Conservation (phyloP, 2,329 filamentous ascomycete genomes). For the Ceratocystis variospora region DNA sequence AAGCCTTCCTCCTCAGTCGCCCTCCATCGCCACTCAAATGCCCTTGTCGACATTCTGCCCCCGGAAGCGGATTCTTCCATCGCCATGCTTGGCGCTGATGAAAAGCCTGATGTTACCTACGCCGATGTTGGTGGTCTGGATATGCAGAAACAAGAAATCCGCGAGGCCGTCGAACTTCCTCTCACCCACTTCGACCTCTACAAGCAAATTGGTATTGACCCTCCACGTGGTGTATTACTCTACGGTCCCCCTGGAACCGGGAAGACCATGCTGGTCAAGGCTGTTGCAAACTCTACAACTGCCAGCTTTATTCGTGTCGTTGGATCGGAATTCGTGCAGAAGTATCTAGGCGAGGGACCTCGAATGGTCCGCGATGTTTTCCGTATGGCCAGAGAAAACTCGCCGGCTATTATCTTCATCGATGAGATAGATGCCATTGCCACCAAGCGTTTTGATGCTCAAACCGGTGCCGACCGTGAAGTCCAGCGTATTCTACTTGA, state of each 20-base stretch:
- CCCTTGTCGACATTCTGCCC: constrained; percentile 95
- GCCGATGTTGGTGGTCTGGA: constrained; percentile 94
- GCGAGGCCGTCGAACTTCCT: constrained; percentile 92
- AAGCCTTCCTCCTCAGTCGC: constrained; percentile 97
- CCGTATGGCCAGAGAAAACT: constrained; percentile 97
- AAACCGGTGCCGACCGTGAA: constrained; percentile 94
- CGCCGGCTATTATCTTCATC: constrained; percentile 97
- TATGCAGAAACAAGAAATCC: constrained; percentile 99
- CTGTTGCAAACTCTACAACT: constrained; percentile 94
- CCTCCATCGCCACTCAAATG: constrained; percentile 95
- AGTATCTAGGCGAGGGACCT: constrained; percentile 93
- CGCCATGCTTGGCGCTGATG: constrained; percentile 88
- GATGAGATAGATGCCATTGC: constrained; percentile 98
- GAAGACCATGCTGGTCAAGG: constrained; percentile 97
- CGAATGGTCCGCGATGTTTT: constrained; percentile 99
- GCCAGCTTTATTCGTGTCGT: constrained; percentile 97
- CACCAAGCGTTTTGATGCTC: constrained; percentile 97
- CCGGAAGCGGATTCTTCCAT: constrained; percentile 97
- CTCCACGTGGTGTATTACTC: constrained; percentile 85
- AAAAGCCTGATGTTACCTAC: constrained; percentile 97
- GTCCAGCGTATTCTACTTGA: constrained; percentile 97
- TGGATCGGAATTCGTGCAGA: constrained; percentile 96
- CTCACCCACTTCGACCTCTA: constrained; percentile 97
- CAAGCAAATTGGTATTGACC: constrained; percentile 98
- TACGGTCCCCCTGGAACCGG: constrained; percentile 93